Evolutionary conservation across 257 asterid genomes (phyloP).

Genomic region (Ligustrum vulgare): DNA sequence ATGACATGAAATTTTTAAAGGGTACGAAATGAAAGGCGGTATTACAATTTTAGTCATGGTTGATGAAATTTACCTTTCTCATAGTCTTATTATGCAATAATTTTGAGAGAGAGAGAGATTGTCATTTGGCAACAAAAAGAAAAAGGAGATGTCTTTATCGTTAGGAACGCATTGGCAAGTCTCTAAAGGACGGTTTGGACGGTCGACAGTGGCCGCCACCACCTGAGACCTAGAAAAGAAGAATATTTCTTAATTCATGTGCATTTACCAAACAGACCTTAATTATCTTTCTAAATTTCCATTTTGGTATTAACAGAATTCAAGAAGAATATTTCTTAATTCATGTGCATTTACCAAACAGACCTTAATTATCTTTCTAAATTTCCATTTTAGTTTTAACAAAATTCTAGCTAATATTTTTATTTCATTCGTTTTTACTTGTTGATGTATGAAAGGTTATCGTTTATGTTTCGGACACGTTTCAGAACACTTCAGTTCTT

Average conservation of each 20-base stretch:
- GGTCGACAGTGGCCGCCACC: conserved; percentile 66
- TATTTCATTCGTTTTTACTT: not conserved
- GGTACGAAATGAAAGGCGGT: too few species aligned
- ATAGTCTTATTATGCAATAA: not conserved
- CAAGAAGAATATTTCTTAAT: not conserved
- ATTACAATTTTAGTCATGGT: not conserved
- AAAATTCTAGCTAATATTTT: too few species aligned
- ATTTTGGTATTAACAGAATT: not conserved
- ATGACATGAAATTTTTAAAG: too few species aligned
- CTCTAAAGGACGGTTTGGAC: conserved; percentile 71
- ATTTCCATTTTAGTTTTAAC: not conserved
- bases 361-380: conserved; percentile 6
- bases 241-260: not conserved
- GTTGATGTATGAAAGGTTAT: too few species aligned
- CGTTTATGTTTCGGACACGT: not conserved
- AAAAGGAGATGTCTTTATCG: not conserved
- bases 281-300: not conserved
- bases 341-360: conserved; percentile 24
- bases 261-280: conserved; percentile 29
- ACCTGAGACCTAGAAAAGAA: conserved; percentile 16
- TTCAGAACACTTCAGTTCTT: too few species aligned
- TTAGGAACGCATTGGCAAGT: conserved; percentile 18
- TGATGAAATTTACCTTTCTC: not conserved
- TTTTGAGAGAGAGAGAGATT: not conserved
- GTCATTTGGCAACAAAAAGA: not conserved